These are phyloP conservation scores for Cryptococcus floricola DNA, from an alignment of 1,284 basidiomycete genomes.

Conservation along the genomic window DNA sequence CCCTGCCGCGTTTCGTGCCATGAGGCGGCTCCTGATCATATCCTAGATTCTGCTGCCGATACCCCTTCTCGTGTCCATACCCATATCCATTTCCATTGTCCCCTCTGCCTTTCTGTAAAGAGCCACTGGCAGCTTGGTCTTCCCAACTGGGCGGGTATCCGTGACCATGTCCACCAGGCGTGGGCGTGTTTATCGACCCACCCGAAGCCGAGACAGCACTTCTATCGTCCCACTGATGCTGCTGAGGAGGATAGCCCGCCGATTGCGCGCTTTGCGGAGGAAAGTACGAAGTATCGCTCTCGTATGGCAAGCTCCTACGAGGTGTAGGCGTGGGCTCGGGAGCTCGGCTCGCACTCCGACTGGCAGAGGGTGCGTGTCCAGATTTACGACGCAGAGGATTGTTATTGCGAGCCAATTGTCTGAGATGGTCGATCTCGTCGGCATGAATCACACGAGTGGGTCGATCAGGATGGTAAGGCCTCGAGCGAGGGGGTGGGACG, in stretches of 20 bases:
- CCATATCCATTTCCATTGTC: slow-evolving; percentile 4
- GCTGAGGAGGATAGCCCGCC: not conserved
- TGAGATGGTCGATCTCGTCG: slow-evolving; percentile 31
- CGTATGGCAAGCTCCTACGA: slow-evolving; percentile 15
- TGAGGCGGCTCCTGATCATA: slow-evolving; percentile 3
- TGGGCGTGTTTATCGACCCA: slow-evolving; percentile 16
- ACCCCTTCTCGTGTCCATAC: slow-evolving; percentile 2
- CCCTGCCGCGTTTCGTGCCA: too few species aligned
- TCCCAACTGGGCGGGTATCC: slow-evolving; percentile 17
- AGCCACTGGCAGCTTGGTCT: not conserved
- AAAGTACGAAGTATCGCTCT: slow-evolving; percentile 32
- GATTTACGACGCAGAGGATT: slow-evolving; percentile 33
- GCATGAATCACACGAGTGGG: slow-evolving; percentile 22
- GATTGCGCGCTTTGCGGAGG: slow-evolving; percentile 14
- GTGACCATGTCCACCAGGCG: slow-evolving; percentile 12
- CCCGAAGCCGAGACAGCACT: slow-evolving; percentile 9
- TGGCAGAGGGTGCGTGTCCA: too few species aligned
- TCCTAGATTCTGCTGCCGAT: slow-evolving; percentile 21
- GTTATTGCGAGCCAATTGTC: slow-evolving; percentile 19
- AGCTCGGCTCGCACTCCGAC: slow-evolving; percentile 2
- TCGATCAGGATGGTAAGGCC: slow-evolving; percentile 31
- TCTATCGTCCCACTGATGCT: slow-evolving; percentile 6
- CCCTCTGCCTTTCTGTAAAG: slow-evolving; percentile 6
- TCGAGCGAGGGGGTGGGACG: not conserved
- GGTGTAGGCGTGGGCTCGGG: slow-evolving; percentile 33